Percentiles rank a stretch among this genome's conserved stretches.
Conservation (phyloP, 1,284 basidiomycete species). For the Naganishia albida region DNA sequence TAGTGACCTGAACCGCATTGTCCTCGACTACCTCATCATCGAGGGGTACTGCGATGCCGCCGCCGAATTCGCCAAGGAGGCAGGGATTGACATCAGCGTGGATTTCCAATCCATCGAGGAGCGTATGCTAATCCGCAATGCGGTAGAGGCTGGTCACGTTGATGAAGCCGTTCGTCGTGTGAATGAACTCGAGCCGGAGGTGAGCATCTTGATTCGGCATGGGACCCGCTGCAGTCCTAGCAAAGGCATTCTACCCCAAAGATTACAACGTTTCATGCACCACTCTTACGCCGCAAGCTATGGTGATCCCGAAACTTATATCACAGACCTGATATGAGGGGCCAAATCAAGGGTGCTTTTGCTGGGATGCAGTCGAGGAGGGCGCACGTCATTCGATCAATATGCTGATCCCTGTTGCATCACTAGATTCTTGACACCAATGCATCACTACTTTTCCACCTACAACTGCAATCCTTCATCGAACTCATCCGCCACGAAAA, state of each 20-base stretch:
- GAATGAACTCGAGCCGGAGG: conserved; percentile 96
- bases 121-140: conserved; percentile 89
- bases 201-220: conserved; percentile 57
- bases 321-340: conserved; percentile 58
- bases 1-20: conserved; percentile 90
- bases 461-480: conserved; percentile 84
- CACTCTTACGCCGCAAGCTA: conserved; percentile 79
- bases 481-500: conserved; percentile 85
- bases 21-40: conserved; percentile 97
- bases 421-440: conserved; percentile 90
- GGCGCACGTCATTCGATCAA: conserved; percentile 12
- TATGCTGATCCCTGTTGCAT: conserved; percentile 17
- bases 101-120: conserved; percentile 91
- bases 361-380: conserved; percentile 5
- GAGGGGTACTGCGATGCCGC: conserved; percentile 97
- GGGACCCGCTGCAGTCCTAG: conserved; percentile 9
- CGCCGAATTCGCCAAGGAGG: conserved; percentile 87
- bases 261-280: conserved; percentile 98
- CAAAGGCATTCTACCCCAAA: conserved; percentile 51
- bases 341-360: conserved; percentile 32
- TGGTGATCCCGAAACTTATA: conserved; percentile 50
- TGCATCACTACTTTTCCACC: conserved; percentile 82
- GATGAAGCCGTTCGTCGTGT: conserved; percentile 90
- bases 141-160: conserved; percentile 89
- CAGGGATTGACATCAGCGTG: conserved; percentile 60